Percentiles rank a stretch among this genome's conserved stretches.
These are phyloP conservation scores for Boletus smithii DNA, from an alignment of 1,284 basidiomycete genomes.

Conservation along the genomic window DNA sequence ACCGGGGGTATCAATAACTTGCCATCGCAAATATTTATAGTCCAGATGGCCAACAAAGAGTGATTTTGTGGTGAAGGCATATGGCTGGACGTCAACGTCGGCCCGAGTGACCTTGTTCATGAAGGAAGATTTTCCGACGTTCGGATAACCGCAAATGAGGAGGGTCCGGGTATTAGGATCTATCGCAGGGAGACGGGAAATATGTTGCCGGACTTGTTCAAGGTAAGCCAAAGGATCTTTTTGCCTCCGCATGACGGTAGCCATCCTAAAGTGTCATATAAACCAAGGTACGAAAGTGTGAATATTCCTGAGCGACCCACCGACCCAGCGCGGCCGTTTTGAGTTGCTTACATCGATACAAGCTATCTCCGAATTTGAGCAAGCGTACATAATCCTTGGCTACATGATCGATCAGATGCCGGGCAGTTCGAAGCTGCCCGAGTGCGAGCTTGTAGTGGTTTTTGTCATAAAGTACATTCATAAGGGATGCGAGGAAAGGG, in stretches of 20 bases:
- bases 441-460: constrained; percentile 98
- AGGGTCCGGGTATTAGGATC: constrained; percentile 96
- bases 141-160: constrained; percentile 94
- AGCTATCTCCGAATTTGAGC: constrained; percentile 92
- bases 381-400: constrained; percentile 94
- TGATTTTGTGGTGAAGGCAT: constrained; percentile 96
- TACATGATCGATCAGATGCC: constrained; percentile 93
- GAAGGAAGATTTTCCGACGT: constrained; percentile 96
- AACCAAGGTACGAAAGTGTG: constrained; percentile 1
- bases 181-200: constrained; percentile 93
- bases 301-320: constrained; percentile 41
- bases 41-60: constrained; percentile 96
- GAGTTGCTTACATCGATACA: constrained; percentile 96
- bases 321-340: constrained; percentile 93
- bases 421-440: constrained; percentile 89
- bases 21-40: constrained; percentile 97
- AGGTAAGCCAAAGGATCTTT: constrained; percentile 96
- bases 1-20: constrained; percentile 95
- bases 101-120: constrained; percentile 98
- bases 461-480: constrained; percentile 98
- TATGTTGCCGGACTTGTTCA: constrained; percentile 96
- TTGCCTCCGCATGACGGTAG: constrained; percentile 94
- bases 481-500: constrained; percentile 88
- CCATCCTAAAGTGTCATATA: constrained; percentile 63
- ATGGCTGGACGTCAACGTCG: constrained; percentile 96